phyloP scores from a whole-genome alignment of 1,284 basidiomycete genomes.

The Hymenochaete sp. region DNA sequence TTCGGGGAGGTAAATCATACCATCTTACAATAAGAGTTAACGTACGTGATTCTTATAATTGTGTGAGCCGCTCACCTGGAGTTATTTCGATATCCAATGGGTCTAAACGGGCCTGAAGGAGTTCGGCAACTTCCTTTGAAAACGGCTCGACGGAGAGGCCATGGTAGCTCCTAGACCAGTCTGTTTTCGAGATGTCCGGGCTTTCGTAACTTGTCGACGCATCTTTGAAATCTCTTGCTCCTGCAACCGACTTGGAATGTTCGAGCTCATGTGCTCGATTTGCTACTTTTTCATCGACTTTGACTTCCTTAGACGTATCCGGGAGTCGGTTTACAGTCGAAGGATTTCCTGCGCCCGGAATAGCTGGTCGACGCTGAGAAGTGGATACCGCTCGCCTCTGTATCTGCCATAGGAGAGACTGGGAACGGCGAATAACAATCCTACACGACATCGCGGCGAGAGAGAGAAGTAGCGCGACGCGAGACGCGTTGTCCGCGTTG shows the following conservation, averaged over 20 bases:
- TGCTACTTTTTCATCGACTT: constrained; percentile 1
- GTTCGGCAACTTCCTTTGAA: constrained; percentile 61
- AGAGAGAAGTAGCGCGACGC: not conserved
- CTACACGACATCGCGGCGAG: not conserved
- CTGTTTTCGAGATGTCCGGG: constrained; percentile 31
- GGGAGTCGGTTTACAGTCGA: constrained; percentile 20
- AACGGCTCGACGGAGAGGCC: constrained; percentile 81
- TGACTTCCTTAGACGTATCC: constrained; percentile 18
- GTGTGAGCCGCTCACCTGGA: constrained; percentile 54
- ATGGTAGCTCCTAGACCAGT: constrained; percentile 86
- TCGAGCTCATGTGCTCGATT: too few species aligned
- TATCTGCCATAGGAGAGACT: constrained; percentile 11
- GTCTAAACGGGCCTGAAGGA: constrained; percentile 71
- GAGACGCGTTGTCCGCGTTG: not conserved
- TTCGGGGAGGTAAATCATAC: constrained; percentile 91
- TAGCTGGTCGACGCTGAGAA: constrained; percentile 26
- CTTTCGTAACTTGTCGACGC: constrained; percentile 1
- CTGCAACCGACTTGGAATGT: too few species aligned
- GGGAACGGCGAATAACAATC: constrained; percentile 11
- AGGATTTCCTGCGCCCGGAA: constrained; percentile 18
- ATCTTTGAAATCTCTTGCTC: too few species aligned
- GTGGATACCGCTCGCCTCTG: constrained; percentile 13
- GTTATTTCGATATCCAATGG: constrained; percentile 86
- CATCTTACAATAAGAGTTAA: constrained; percentile 46
- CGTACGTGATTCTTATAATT: not conserved